phyloP scores from a whole-genome alignment of 495 filamentous ascomycete species.

The Podospora conica region DNA sequence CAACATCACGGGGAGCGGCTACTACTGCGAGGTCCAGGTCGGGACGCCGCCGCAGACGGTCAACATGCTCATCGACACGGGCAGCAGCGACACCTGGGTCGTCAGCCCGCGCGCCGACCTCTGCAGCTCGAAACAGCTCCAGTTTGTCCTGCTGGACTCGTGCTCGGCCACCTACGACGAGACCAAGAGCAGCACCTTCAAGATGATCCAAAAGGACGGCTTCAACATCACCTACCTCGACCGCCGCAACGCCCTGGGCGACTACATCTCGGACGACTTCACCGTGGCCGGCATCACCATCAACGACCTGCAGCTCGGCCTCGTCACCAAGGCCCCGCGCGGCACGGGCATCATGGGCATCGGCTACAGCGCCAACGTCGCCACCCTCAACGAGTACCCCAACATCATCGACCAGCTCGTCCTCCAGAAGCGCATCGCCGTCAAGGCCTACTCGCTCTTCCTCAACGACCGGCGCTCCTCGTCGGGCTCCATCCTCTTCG shows the following conservation, averaged over 20 bases:
- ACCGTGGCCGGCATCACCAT: constrained; percentile 59
- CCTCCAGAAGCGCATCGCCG: constrained; percentile 61
- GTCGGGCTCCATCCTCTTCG: constrained; percentile 80
- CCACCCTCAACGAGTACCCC: constrained; percentile 56
- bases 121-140: constrained; percentile 31
- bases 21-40: constrained; percentile 61
- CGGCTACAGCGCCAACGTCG: constrained; percentile 74
- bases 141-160: constrained; percentile 30
- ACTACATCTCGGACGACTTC: constrained; percentile 75
- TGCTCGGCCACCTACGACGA: constrained; percentile 40
- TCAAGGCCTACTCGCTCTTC: constrained; percentile 84
- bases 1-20: constrained; percentile 47
- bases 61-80: constrained; percentile 60
- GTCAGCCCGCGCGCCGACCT: constrained; percentile 37
- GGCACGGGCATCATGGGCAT: constrained; percentile 82
- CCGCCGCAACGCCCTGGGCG: constrained; percentile 49
- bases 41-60: constrained; percentile 62
- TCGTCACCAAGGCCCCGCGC: constrained; percentile 63
- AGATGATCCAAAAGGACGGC: constrained; percentile 49
- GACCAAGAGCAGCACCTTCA: constrained; percentile 62
- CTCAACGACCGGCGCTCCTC: constrained; percentile 56
- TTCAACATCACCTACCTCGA: constrained; percentile 89
- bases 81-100: constrained; percentile 85
- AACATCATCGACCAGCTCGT: constrained; percentile 75
- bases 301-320: constrained; percentile 70